Percentiles rank a stretch among this genome's conserved stretches.
Conservation (phyloP, 2,329 filamentous ascomycete genomes). For the Cytospora paraplurivora region DNA sequence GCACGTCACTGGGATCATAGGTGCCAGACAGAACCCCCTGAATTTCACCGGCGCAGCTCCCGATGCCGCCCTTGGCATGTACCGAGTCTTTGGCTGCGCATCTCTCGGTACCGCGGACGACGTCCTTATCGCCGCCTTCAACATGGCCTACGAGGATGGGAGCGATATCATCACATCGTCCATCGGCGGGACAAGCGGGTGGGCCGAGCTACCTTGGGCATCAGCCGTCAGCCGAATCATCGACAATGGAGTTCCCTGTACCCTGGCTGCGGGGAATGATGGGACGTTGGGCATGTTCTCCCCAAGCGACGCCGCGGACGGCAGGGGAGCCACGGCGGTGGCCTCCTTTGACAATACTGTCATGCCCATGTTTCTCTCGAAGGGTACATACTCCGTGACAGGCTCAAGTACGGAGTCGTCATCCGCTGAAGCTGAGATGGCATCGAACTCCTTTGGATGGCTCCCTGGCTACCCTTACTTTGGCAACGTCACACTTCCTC, state of each 20-base stretch:
- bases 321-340: slow-evolving; percentile 33
- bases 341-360: slow-evolving; percentile 33
- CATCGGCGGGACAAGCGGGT: slow-evolving; percentile 35
- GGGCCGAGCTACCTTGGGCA: slow-evolving; percentile 34
- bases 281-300: slow-evolving; percentile 33
- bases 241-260: slow-evolving; percentile 35
- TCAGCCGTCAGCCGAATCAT: slow-evolving; percentile 36
- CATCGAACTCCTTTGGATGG: slow-evolving; percentile 25
- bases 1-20: slow-evolving; percentile 50
- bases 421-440: background rate
- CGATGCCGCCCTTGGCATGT: slow-evolving; percentile 44
- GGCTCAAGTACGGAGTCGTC: slow-evolving; percentile 14
- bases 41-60: slow-evolving; percentile 46
- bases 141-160: slow-evolving; percentile 46
- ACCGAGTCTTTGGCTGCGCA: slow-evolving; percentile 42
- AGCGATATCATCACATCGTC: slow-evolving; percentile 40
- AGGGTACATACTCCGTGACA: slow-evolving; percentile 29
- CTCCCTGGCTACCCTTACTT: slow-evolving; percentile 27
- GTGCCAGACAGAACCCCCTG: slow-evolving; percentile 43
- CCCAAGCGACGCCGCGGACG: slow-evolving; percentile 33
- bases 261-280: slow-evolving; percentile 35
- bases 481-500: slow-evolving; percentile 28
- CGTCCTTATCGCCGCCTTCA: slow-evolving; percentile 45
- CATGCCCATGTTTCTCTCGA: slow-evolving; percentile 29
- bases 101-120: slow-evolving; percentile 37